Percentiles rank a stretch among this genome's conserved stretches.
Evolutionary conservation across 208 protist species (phyloP).

Genomic region (Leishmania guyanensis): DNA sequence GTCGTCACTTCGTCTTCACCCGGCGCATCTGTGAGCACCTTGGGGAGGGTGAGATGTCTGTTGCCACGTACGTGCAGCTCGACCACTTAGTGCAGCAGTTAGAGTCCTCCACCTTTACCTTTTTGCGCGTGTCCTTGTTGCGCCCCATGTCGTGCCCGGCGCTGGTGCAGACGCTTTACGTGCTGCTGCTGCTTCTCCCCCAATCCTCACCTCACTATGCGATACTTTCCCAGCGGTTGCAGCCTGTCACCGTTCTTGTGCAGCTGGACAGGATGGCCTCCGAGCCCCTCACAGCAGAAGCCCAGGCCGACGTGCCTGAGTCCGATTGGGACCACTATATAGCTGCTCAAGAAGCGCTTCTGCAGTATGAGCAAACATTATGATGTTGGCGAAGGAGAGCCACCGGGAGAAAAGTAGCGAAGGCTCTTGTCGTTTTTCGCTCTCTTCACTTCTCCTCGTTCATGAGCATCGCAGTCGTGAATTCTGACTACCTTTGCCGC

Average conservation of each 20-base stretch:
- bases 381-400: background rate
- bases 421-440: too few species aligned
- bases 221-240: constrained; percentile 47
- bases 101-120: constrained; percentile 95
- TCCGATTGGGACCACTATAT: constrained; percentile 22
- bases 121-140: constrained; percentile 92
- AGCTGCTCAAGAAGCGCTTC: constrained; percentile 21
- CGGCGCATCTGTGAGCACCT: constrained; percentile 57
- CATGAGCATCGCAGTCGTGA: background rate
- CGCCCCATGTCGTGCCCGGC: constrained; percentile 77
- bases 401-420: background rate
- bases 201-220: constrained; percentile 91
- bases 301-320: background rate
- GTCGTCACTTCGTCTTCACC: constrained; percentile 86
- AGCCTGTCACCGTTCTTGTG: constrained; percentile 36
- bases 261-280: constrained; percentile 24
- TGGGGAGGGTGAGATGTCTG: constrained; percentile 86
- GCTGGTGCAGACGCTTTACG: constrained; percentile 94
- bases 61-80: constrained; percentile 93
- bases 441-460: background rate
- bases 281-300: background rate
- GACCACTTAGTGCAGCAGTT: constrained; percentile 97
- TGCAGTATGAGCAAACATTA: constrained; percentile 19
- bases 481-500: background rate
- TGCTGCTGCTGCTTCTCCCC: constrained; percentile 97